Base-by-base conservation (phyloP, 257 asterid genomes). In the Plantago elongata region DNA sequence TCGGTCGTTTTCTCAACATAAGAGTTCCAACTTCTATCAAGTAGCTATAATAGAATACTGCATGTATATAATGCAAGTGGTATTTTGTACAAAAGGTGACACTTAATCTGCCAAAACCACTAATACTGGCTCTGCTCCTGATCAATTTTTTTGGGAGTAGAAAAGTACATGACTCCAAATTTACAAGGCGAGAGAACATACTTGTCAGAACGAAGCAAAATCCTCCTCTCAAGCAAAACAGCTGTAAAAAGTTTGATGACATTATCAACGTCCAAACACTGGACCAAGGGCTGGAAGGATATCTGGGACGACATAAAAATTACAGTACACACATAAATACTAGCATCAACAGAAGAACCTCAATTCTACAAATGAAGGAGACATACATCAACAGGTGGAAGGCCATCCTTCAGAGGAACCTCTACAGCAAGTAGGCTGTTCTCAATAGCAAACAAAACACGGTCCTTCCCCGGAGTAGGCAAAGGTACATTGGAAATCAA, bases 341-440 rank as follows among this genome's bases (percentile, higher is more conserved):
- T 46, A 55, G 17, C 65, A 38, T 27, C 57, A 42, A 15, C 43
- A 61, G 50, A 37, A 58, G 45, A 76, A 63, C 22, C 62, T 63
- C 37, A 66, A 60, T 18, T 16, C 49, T 12, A 60, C 54, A 34
- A 43, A 51, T 63, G 46, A 13, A 4, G 37, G 55, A 46, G 46
- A 69, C 98, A 66, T 89, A 92, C 99, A 84, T 92, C 99, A 65
- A 88, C 99, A 77, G 89, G 94, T 57, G 95, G 97, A 81, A 91
- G 97, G 58, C 90, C 84, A 72, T 86, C 94, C 80, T 76, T 84
- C 11, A 92, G 92, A 11, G 98, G 98, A 74, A 92, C 87, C 79
- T 92, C 97, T 57, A 92, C 82, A 46, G 95, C 84, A 67, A 89
- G 96, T 65, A 92, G 81, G 62, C 95, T 84, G 79, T 84, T 81